phyloP scores from a whole-genome alignment of 192 early-diverging fungal genomes.

The Rhizoclosmatium sp. region DNA sequence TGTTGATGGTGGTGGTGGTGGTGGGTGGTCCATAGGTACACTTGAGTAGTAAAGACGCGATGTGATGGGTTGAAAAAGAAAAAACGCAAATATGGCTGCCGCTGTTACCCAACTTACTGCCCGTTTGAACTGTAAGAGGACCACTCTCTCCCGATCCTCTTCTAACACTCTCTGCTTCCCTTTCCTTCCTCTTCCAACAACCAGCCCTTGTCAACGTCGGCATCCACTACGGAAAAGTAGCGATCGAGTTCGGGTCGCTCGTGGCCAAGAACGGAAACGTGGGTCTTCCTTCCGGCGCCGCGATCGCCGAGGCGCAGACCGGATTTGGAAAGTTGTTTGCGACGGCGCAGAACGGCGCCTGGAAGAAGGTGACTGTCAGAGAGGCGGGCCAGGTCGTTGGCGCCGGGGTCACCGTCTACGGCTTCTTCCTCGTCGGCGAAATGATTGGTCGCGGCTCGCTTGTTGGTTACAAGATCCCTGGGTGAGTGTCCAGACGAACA shows the following conservation, averaged over 20 bases:
- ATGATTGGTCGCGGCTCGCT: constrained; percentile 61
- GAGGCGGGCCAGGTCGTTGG: constrained; percentile 49
- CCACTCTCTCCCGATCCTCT: not conserved
- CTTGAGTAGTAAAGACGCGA: not conserved
- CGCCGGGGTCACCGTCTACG: constrained; percentile 56
- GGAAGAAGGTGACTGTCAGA: constrained; percentile 63
- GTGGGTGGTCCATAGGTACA: not conserved
- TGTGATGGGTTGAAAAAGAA: not conserved
- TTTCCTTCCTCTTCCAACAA: not conserved
- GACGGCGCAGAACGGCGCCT: constrained; percentile 54
- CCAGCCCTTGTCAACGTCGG: constrained; percentile 46
- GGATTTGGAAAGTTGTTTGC: constrained; percentile 54
- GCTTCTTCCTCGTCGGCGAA: constrained; percentile 67
- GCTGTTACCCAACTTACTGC: not conserved
- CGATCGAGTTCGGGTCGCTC: constrained; percentile 50
- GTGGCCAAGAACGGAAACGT: constrained; percentile 53
- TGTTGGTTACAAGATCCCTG: constrained; percentile 62
- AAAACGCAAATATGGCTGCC: constrained; percentile 30
- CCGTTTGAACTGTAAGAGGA: not conserved
- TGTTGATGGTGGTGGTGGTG: not conserved
- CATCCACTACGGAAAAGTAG: constrained; percentile 57
- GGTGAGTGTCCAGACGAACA: not conserved
- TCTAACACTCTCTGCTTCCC: not conserved
- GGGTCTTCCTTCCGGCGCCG: constrained; percentile 34
- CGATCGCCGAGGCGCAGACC: constrained; percentile 47